Evolutionary conservation across 148 eudicot genomes (phyloP).

Genomic region (Cornus suecica): DNA sequence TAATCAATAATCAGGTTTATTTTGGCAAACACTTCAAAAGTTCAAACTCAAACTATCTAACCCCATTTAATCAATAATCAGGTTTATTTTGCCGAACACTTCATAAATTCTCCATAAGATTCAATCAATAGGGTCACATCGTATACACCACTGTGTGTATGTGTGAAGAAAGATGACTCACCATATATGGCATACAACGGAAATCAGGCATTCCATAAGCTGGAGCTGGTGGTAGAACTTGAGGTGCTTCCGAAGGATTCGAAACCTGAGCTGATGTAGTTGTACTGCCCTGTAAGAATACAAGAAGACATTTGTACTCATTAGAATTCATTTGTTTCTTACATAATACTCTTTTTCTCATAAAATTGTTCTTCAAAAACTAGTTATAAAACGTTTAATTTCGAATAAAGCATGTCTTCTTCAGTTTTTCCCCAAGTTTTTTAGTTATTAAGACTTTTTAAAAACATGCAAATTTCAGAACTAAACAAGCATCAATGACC

Average conservation of each 20-base stretch:
- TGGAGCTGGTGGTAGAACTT: slow-evolving; percentile 18
- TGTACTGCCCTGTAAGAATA: slow-evolving; percentile 13
- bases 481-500: neutral
- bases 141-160: neutral
- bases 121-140: too few relatives aligned
- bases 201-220: slow-evolving; percentile 9
- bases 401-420: too few relatives aligned
- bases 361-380: too few relatives aligned
- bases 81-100: too few relatives aligned
- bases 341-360: too few relatives aligned
- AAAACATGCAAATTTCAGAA: too few relatives aligned
- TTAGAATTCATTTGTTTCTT: neutral
- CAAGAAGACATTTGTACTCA: neutral
- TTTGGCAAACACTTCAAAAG: too few relatives aligned
- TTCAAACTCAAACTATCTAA: too few relatives aligned
- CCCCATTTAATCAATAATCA: too few relatives aligned
- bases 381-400: too few relatives aligned
- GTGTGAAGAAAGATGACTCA: slow-evolving; percentile 9
- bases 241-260: slow-evolving; percentile 17
- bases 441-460: neutral
- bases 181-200: slow-evolving; percentile 16
- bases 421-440: neutral
- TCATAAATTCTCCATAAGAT: too few relatives aligned
- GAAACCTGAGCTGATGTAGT: neutral
- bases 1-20: too few relatives aligned